These are phyloP conservation scores for Aureobasidium mangrovei DNA, from an alignment of 2,329 filamentous ascomycete species.

Conservation along the genomic window DNA sequence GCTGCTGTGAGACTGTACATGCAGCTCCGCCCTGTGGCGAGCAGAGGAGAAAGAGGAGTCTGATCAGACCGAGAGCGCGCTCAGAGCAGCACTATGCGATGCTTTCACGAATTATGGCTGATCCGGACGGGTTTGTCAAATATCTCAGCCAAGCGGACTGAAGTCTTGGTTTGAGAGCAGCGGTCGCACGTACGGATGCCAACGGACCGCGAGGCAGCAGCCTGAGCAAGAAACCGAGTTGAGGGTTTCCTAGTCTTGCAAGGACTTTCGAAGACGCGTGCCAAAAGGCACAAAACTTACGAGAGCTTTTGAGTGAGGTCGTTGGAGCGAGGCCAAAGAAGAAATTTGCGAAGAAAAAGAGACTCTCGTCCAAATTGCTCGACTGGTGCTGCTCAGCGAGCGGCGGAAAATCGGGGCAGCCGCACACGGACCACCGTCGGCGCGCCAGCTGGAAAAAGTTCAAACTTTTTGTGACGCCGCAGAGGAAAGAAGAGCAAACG, in stretches of 20 bases:
- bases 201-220: not conserved
- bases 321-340: no score
- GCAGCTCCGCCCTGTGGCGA: not conserved
- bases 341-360: conserved; percentile 3
- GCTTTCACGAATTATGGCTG: not conserved
- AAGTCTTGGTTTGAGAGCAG: conserved; percentile 7
- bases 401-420: conserved; percentile 4
- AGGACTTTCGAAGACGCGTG: no score
- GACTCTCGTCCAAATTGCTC: not conserved
- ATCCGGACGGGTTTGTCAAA: not conserved
- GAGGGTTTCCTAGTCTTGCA: no score
- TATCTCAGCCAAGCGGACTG: not conserved
- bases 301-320: no score
- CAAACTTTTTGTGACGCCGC: conserved; percentile 7
- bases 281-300: no score
- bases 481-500: not conserved
- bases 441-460: not conserved
- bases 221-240: not conserved
- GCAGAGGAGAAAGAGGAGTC: not conserved
- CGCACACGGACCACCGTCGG: not conserved
- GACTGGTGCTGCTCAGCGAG: not conserved
- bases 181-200: not conserved
- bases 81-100: not conserved
- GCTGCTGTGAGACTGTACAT: no score
- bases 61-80: no score